Percentiles rank a stretch among this genome's conserved stretches.
Conservation (phyloP, 768 basidiomycete species). For the Krasilnikovozyma curviuscula region DNA sequence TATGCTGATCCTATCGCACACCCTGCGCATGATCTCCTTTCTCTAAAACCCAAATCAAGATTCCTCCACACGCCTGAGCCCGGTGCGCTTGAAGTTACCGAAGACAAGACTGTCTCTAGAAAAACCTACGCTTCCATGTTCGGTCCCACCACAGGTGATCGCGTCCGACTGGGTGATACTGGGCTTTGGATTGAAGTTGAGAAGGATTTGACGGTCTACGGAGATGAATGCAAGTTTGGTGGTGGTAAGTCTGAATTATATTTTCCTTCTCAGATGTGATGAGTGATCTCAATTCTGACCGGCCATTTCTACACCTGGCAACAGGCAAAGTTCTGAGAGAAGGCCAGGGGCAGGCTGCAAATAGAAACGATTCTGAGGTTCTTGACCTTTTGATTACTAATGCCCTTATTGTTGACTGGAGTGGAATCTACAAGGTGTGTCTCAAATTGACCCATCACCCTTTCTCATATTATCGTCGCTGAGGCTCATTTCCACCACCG, state of each 20-base stretch:
- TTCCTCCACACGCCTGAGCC: constrained; percentile 1
- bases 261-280: not conserved
- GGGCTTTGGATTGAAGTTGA: constrained; percentile 83
- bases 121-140: constrained; percentile 59
- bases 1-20: no score
- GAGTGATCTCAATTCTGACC: not conserved
- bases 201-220: constrained; percentile 68
- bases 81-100: not conserved
- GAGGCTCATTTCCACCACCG: not conserved
- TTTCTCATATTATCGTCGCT: not conserved
- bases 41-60: not conserved
- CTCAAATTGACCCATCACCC: not conserved
- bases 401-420: constrained; percentile 83
- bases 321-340: constrained; percentile 82
- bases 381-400: constrained; percentile 92
- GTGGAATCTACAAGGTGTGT: constrained; percentile 73
- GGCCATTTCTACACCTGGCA: not conserved
- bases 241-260: constrained; percentile 39
- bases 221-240: constrained; percentile 40
- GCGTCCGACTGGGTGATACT: constrained; percentile 73
- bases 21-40: no score
- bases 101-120: not conserved
- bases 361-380: constrained; percentile 42
- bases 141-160: constrained; percentile 82
- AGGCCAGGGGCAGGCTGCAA: constrained; percentile 85